Percentiles rank a stretch among this genome's conserved stretches.
Evolutionary conservation across 371 early-diverging fungal genomes (phyloP).

Genomic region (Parasitella parasitica): DNA sequence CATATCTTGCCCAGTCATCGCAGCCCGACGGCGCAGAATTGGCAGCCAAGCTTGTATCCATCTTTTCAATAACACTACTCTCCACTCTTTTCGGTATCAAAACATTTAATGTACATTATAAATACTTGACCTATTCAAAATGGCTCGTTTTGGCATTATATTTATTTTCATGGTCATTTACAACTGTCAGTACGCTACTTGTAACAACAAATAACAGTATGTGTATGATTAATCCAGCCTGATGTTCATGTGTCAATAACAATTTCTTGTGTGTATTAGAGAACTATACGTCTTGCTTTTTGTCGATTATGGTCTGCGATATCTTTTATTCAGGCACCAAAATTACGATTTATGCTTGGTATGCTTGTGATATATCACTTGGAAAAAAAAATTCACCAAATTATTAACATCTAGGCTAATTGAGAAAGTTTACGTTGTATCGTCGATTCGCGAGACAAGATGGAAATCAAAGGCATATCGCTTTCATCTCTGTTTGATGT

Average conservation of each 20-base stretch:
- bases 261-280: not conserved
- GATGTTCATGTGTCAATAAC: not conserved
- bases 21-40: conserved; percentile 25
- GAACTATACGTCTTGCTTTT: conserved; percentile 21
- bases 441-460: conserved; percentile 28
- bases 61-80: conserved; percentile 16
- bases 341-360: conserved; percentile 25
- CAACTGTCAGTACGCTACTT: conserved; percentile 6
- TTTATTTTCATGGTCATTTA: conserved; percentile 23
- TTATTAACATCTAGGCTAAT: conserved; percentile 17
- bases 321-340: conserved; percentile 28
- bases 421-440: conserved; percentile 39
- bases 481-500: conserved; percentile 24
- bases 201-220: conserved; percentile 28
- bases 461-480: conserved; percentile 37
- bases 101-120: conserved; percentile 23
- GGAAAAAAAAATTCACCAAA: not conserved
- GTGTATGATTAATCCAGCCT: not conserved
- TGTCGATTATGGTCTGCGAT: conserved; percentile 30
- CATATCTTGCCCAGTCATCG: not conserved
- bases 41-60: conserved; percentile 22
- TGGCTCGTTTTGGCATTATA: conserved; percentile 23
- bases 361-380: not conserved
- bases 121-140: conserved; percentile 24
- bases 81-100: conserved; percentile 23